These are phyloP conservation scores for Coniochaeta sp. DNA, from an alignment of 2,329 filamentous ascomycete species.

Conservation along the genomic window DNA sequence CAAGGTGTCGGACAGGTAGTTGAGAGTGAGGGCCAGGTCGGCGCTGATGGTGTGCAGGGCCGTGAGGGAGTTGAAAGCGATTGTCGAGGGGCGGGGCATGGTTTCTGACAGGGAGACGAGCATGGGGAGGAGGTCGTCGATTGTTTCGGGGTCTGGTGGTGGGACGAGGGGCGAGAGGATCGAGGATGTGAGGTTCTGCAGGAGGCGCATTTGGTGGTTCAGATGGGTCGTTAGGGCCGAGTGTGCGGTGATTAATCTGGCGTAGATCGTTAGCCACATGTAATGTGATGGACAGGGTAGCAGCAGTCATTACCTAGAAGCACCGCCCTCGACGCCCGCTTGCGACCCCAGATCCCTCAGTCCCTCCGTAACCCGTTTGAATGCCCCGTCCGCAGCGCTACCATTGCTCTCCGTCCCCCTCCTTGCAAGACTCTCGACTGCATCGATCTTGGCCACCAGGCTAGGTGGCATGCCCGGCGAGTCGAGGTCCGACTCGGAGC, in stretches of 20 bases:
- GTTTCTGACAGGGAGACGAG: conserved; percentile 57
- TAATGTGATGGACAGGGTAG: neutral
- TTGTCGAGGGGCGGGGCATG: conserved; percentile 58
- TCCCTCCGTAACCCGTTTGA: conserved; percentile 61
- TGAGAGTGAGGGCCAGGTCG: conserved; percentile 72
- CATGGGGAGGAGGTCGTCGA: conserved; percentile 63
- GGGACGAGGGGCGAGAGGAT: conserved; percentile 62
- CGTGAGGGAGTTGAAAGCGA: conserved; percentile 58
- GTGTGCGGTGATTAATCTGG: conserved; percentile 67
- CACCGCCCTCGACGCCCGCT: conserved; percentile 62
- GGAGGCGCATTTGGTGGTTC: conserved; percentile 64
- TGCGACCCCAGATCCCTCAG: conserved; percentile 67
- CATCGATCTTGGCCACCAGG: conserved; percentile 63
- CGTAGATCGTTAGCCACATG: conserved; percentile 3
- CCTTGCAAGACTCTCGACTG: conserved; percentile 63
- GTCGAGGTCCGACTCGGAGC: conserved; percentile 64
- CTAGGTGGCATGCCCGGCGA: conserved; percentile 59
- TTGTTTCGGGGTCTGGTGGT: conserved; percentile 54
- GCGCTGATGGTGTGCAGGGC: conserved; percentile 63
- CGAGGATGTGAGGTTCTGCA: conserved; percentile 66
- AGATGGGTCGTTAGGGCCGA: conserved; percentile 69
- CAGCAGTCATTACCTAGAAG: conserved; percentile 51
- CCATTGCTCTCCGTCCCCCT: conserved; percentile 60
- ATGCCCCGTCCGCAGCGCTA: conserved; percentile 56
- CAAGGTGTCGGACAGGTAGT: conserved; percentile 80